Evolutionary conservation across 1,284 basidiomycete genomes (phyloP).

Genomic region (Cerrena zonata): DNA sequence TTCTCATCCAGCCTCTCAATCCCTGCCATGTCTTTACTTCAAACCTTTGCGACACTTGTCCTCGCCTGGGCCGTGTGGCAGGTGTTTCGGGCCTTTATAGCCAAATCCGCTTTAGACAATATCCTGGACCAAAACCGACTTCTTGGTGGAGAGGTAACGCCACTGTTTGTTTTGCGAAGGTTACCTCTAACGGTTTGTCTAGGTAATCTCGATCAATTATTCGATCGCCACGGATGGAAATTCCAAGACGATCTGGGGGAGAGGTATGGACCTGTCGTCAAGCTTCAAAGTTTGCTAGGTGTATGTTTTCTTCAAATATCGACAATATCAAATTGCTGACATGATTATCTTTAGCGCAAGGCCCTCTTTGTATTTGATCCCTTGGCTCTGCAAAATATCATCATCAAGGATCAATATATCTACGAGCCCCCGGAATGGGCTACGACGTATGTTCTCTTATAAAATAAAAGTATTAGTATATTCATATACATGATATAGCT

Average conservation of each 20-base stretch:
- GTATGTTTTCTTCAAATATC: conserved; percentile 8
- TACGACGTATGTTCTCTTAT: conserved; percentile 1
- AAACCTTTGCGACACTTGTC: neutral
- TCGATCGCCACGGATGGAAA: conserved; percentile 16
- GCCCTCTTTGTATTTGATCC: conserved; percentile 15
- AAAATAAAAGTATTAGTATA: neutral
- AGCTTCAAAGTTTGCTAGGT: conserved; percentile 12
- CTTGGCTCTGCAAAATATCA: conserved; percentile 10
- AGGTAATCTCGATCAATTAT: conserved; percentile 16
- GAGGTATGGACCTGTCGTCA: conserved; percentile 15
- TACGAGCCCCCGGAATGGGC: conserved; percentile 9
- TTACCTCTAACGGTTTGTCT: neutral
- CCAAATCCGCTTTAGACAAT: conserved; percentile 7
- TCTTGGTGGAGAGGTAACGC: conserved; percentile 6
- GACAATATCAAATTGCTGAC: neutral
- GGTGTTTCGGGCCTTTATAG: neutral
- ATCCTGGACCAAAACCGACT: conserved; percentile 8
- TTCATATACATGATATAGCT: conserved; percentile 5
- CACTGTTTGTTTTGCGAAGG: neutral
- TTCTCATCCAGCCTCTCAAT: too few species aligned
- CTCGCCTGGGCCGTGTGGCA: conserved; percentile 1
- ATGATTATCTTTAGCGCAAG: conserved; percentile 5
- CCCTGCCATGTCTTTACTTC: too few species aligned
- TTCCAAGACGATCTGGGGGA: conserved; percentile 10
- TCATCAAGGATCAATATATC: conserved; percentile 10